Evolutionary conservation across 495 filamentous ascomycete species (phyloP).

Genomic region (Penicillium coffeae): DNA sequence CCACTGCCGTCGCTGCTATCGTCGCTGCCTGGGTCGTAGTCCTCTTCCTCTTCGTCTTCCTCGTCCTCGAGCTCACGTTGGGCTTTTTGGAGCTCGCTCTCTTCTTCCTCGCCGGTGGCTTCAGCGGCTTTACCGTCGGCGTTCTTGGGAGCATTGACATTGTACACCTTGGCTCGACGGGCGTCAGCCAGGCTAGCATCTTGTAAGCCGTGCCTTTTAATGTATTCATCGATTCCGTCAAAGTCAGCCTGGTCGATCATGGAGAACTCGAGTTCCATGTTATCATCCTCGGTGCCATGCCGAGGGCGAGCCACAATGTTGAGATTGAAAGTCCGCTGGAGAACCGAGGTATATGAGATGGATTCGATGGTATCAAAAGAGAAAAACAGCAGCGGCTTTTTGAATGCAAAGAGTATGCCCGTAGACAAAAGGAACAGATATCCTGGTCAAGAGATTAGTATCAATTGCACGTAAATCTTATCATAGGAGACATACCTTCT

Average conservation of each 20-base stretch:
- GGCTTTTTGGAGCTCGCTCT: slow-evolving; percentile 63
- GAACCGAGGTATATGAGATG: slow-evolving; percentile 82
- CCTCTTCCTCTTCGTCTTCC: slow-evolving; percentile 84
- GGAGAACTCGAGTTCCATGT: slow-evolving; percentile 73
- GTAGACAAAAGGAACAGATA: slow-evolving; percentile 84
- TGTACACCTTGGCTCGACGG: slow-evolving; percentile 74
- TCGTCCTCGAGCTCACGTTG: slow-evolving; percentile 59
- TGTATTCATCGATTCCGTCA: slow-evolving; percentile 76
- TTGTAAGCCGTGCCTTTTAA: slow-evolving; percentile 75
- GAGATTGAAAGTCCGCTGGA: slow-evolving; percentile 93
- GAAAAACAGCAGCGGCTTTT: slow-evolving; percentile 88
- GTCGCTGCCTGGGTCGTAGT: slow-evolving; percentile 79
- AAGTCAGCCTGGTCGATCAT: slow-evolving; percentile 89
- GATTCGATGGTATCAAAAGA: slow-evolving; percentile 73
- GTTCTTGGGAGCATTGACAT: slow-evolving; percentile 53
- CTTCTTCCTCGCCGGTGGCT: slow-evolving; percentile 40
- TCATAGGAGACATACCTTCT: slow-evolving; percentile 66
- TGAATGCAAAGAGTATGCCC: slow-evolving; percentile 91
- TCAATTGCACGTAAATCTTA: neutral
- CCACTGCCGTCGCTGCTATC: slow-evolving; percentile 69
- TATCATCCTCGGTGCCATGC: slow-evolving; percentile 41
- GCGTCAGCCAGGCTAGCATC: slow-evolving; percentile 90
- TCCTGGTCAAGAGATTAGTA: slow-evolving; percentile 41
- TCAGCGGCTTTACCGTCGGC: slow-evolving; percentile 30
- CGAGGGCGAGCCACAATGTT: slow-evolving; percentile 58